Evolutionary conservation across 2,329 filamentous ascomycete genomes (phyloP), one percentile per base, ranked within the genome.

Genomic region (Clarireedia monteithiana): DNA sequence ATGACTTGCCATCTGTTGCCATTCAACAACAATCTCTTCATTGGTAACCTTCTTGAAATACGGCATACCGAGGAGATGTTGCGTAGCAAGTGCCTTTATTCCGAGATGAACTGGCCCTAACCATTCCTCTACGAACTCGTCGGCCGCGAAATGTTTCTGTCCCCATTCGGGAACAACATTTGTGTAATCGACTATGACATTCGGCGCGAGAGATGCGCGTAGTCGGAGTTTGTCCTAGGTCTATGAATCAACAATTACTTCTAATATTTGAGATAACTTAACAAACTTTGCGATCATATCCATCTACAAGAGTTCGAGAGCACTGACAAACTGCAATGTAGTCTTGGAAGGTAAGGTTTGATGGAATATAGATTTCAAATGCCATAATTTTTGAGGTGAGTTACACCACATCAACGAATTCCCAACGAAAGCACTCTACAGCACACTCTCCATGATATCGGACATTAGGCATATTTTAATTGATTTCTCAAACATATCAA

Each of bases 1-100:
- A 48, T 67, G 64, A 38, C 59, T 61, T 12, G 64, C 63, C 14
- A 66, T 17, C 52, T 66, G 63, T 55, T 66, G 64, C 60, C 63
- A 66, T 44, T 66, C 59, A 2, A 67, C 59, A 1, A 66, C 47
- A 12, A 66, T 65, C 50, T 64, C 55, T 4, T 61, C 53, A 3
- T 60, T 57, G 0, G 57, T 57, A 0, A 65, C 63, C 1, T 51
- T 60, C 23, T 64, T 62, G 54, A 67, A 62, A 30, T 65, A 66
- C 12, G 63, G 64, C 7, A 55, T 54, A 1, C 59, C 63, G 6
- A 66, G 60, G 1, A 67, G 51, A 57, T 66, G 65, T n/a, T 67
- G 63, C 6, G 63, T 64, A 0, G 59, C 52, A 4, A 60, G 50
- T 14, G 57, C 58, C 27, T 59, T 60, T 2, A 59, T 48, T 9